Evolutionary conservation across 768 basidiomycete species (phyloP), one percentile per base, ranked within the genome.

Genomic region (Amanita jacksonii): DNA sequence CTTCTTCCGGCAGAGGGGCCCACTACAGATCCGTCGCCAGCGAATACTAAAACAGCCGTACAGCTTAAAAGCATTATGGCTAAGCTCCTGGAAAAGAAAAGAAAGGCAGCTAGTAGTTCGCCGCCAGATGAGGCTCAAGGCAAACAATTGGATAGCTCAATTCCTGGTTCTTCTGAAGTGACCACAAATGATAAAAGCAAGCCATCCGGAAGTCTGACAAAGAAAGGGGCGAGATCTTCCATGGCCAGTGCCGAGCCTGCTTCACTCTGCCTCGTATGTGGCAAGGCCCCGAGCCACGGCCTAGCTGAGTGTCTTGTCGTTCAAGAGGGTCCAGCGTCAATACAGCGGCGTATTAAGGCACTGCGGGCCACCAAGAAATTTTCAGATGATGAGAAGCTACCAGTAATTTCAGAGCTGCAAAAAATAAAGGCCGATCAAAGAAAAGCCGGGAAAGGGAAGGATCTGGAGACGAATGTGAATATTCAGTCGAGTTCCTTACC

Each of bases 251-350:
- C 22, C 32, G 18, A 36, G 8, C 6, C 31, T 35, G n/a, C 31
- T 41, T 24, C 47, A 7, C 8, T 16, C 37, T 75, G 78, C 48
- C 69, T 69, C 31, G 58, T 76, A 16, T 81, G 79, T 56, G 57
- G 61, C 15, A 56, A 56, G 35, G 49, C 51, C 3, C 68, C 73
- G 5, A 60, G 63, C 30, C 79, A 81, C 49, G 58, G 65, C 41
- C 70, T 68, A n/a, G 63, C 64, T 39, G 56, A 56, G 34, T 81
- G 79, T 54, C 73, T 74, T 4, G 55, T 68, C 18, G 62, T 81
- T 19, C 46, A 60, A 19, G 63, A 63, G 28, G 72, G 75, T 8
- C 53, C 68, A 0, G 57, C 60, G 6, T 55, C 67, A 6, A 65
- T 81, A 51, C 62, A 60, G 48, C 59, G 58, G 39, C 73, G 76